Evolutionary conservation across 2,329 filamentous ascomycete species (phyloP), one percentile per base, ranked within the genome.

Genomic region (Esteya vermicola): DNA sequence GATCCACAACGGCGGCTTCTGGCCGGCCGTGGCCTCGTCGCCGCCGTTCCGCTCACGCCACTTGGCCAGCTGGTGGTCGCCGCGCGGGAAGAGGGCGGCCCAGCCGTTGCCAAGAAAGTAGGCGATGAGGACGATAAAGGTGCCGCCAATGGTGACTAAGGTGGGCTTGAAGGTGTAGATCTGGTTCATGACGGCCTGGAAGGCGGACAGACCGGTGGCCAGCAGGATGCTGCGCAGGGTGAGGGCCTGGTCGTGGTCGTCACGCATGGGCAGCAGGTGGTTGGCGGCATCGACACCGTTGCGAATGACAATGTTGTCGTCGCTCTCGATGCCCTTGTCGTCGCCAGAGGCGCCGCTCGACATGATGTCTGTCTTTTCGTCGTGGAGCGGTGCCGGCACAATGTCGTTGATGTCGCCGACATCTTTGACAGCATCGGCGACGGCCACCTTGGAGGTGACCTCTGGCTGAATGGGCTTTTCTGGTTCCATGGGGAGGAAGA

Each of bases 91-190:
- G 6, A 66, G 44, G 0, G 50, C 46, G 0, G 67, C 57, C 64
- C 61, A 70, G 4, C 54, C 62, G 9, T 66, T 67, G 9, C 71
- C 71, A 2, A 65, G 37, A 36, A 74, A 72, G 53, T 73, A 73
- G 12, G 67, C 65, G 34, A 75, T 70, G 31, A 75, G 61, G 6
- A 72, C 68, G 38, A 73, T 70, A 40, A 73, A 74, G 0, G 68
- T 72, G 28, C 68, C 68, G 14, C 60, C 58, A 16, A 73, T 66
- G 4, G 57, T 59, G 27, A 67, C 51, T 1, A 28, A 3, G 1
- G 68, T 73, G 16, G 37, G 14, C 33, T 59, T 51, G 42, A 71
- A 69, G 13, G 50, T 52, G 46, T 75, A 75, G 34, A 75, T 73
- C 50, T 72, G 68, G 38, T 55, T 59, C 64, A 75, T 70, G 33